Percentiles rank a stretch among this genome's conserved stretches.
Evolutionary conservation across 2,329 filamentous ascomycete species (phyloP).

Genomic region (Xylariaceae sp.): DNA sequence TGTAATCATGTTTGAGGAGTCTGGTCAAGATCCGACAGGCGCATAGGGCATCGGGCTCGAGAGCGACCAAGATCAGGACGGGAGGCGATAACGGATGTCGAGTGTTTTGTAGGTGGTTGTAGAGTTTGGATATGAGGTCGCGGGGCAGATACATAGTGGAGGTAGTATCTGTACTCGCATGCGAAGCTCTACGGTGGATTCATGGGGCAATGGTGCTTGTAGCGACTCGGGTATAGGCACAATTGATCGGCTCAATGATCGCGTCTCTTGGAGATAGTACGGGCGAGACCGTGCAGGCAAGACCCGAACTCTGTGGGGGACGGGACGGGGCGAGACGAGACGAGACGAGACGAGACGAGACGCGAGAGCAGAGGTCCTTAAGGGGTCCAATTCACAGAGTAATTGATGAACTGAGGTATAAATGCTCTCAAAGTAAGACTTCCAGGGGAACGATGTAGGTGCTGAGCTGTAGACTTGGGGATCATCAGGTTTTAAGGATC

Average conservation of each 20-base stretch:
- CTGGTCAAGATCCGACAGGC: conserved; percentile 90
- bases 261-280: neutral
- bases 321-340: neutral
- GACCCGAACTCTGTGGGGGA: neutral
- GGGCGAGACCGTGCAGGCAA: neutral
- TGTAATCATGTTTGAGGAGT: conserved; percentile 95
- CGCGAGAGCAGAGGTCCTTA: neutral
- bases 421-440: conserved; percentile 17
- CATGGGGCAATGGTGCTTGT: conserved; percentile 26
- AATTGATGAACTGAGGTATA: conserved; percentile 6
- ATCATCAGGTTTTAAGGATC: neutral
- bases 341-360: neutral
- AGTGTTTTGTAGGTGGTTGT: conserved; percentile 78
- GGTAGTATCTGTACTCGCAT: conserved; percentile 32
- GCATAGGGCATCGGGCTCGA: conserved; percentile 92
- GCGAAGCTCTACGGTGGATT: conserved; percentile 28
- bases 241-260: neutral
- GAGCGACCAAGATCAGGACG: conserved; percentile 83
- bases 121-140: conserved; percentile 81
- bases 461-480: neutral
- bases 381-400: conserved; percentile 9
- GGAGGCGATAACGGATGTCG: conserved; percentile 87
- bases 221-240: neutral
- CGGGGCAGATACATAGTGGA: conserved; percentile 87
- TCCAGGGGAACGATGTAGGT: conserved; percentile 7